Percentiles rank a stretch among this genome's conserved stretches.
Conservation (phyloP, 2,329 filamentous ascomycete genomes). For the Zasmidium cellare region DNA sequence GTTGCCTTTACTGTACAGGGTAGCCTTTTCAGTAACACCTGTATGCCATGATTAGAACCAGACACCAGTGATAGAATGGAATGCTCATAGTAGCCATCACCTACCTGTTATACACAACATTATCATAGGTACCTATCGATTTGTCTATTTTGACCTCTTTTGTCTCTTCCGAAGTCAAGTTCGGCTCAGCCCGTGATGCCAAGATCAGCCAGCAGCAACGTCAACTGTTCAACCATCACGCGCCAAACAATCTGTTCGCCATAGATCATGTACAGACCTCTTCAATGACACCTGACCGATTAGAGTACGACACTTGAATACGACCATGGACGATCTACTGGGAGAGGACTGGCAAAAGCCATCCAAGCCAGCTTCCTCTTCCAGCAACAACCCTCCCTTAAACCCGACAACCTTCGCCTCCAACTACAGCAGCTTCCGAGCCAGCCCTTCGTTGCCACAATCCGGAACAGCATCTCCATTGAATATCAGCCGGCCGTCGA, state of each 20-base stretch:
- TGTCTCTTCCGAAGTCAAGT: no score
- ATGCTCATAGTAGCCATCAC: no score
- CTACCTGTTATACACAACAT: no score
- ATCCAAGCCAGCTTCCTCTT: conserved; percentile 25
- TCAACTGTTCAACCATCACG: not conserved
- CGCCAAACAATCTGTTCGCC: not conserved
- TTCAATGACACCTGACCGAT: not conserved
- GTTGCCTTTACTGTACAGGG: not conserved
- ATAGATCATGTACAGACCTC: not conserved
- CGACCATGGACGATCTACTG: conserved; percentile 50
- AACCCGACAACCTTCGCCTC: conserved; percentile 28
- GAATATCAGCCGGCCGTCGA: conserved; percentile 40
- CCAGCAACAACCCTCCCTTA: conserved; percentile 8
- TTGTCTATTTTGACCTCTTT: no score
- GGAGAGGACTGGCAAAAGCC: conserved; percentile 49
- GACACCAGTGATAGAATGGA: not conserved
- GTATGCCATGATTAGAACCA: not conserved
- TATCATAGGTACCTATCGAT: no score
- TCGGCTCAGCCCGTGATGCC: not conserved
- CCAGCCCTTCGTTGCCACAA: conserved; percentile 42
- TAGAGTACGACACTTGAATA: not conserved
- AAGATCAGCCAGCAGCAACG: not conserved
- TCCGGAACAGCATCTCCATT: conserved; percentile 33
- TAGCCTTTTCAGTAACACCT: not conserved
- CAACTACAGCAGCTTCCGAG: conserved; percentile 35